Evolutionary conservation across 2,329 filamentous ascomycete species (phyloP), one percentile per base, ranked within the genome.

Genomic region (Neofusicoccum parvum): DNA sequence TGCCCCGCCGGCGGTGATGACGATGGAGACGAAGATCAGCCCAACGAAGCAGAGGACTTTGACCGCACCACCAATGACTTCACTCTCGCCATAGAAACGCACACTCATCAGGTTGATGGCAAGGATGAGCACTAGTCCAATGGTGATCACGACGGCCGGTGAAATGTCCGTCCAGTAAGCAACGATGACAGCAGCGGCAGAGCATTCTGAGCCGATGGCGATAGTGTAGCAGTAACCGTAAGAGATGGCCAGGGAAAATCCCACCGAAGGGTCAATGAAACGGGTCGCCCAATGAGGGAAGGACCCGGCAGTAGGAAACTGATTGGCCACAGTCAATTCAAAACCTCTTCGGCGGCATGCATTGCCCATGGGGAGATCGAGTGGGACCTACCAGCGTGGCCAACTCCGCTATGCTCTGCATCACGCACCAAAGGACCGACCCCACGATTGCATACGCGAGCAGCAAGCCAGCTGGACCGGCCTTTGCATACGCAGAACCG

Each of bases 221-320:
- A 92, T 85, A 2, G 96, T 84, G 93, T 93, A 97, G 79, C 96
- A 91, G 70, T 97, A 77, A 3, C 91, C 92, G 76, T 97, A 91
- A 84, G 96, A 96, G 92, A 92, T 96, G 15, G 92, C 93, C 91
- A 97, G 96, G 51, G 92, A 92, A 74, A 96, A 96, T 0, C 93
- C 93, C 92, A 92, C 97, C 0, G 94, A 93, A 0, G 94, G 94
- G 73, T 97, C 93, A 17, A 98, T 79, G 73, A 98, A 97, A 17
- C 94, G 88, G 41, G 92, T 97, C n/a, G 94, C 95, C 80, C 94
- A 97, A 7, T 92, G 89, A 0, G 92, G 92, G 75, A 97, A 98
- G 2, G 93, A 96, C 64, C 94, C 94, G 23, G 94, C 91, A 27
- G 97, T 90, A 4, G 94, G 94, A 71, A 94, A 74, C 66, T 73